Evolutionary conservation across 2,329 filamentous ascomycete genomes (phyloP).

Genomic region (Penicillium italicum): DNA sequence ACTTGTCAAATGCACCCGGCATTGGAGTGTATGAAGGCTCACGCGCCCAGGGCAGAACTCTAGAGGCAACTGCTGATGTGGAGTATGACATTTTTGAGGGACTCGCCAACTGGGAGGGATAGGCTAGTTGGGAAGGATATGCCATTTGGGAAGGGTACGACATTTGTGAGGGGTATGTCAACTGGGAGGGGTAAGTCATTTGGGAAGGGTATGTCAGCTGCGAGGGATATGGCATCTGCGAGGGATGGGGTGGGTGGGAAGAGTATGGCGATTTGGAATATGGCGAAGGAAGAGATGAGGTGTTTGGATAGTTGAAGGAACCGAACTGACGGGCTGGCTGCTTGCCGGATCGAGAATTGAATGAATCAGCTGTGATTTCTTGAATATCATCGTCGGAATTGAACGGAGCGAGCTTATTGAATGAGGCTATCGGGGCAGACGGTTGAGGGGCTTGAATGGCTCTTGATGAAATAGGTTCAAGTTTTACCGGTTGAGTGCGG

Average conservation of each 20-base stretch:
- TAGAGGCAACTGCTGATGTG: background rate
- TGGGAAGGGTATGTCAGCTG: background rate
- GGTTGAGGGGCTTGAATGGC: background rate
- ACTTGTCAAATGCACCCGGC: background rate
- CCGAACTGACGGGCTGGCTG: background rate
- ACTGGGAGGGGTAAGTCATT: background rate
- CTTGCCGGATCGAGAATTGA: conserved; percentile 4
- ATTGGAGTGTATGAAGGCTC: background rate
- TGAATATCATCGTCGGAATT: conserved; percentile 32
- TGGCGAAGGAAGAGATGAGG: background rate
- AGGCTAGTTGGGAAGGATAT: background rate
- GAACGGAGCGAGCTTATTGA: background rate
- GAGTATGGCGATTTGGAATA: background rate
- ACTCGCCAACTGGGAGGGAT: background rate
- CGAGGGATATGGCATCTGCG: background rate
- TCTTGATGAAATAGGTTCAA: background rate
- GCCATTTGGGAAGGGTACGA: background rate
- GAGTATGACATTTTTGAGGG: background rate
- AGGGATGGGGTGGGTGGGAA: background rate
- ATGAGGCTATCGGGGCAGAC: background rate
- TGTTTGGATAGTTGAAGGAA: background rate
- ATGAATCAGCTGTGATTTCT: conserved; percentile 15
- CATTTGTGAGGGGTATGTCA: background rate
- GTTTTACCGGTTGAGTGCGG: conserved; percentile 5
- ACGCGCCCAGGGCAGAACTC: conserved; percentile 1